A percentile compares a stretch with the other conserved stretches of the same genome.
Conservation (phyloP, 78 protist genomes). For the Dictyostelium capitatum region DNA sequence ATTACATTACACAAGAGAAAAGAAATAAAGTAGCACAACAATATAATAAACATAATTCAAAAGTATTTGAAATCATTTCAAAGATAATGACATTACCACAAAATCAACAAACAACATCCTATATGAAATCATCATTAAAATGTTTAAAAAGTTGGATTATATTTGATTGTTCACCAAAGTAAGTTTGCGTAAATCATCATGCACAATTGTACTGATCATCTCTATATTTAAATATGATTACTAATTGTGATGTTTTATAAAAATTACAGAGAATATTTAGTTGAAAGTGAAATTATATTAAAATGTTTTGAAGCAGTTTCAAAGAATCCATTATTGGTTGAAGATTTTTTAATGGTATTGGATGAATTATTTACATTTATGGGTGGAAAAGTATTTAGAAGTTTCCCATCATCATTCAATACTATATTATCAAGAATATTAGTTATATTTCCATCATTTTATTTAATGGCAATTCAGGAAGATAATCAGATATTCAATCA, state of each 20-base stretch:
- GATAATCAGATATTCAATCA: constrained; percentile 29
- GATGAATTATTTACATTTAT: constrained; percentile 62
- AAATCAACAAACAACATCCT: background rate
- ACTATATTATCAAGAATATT: background rate
- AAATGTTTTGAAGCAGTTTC: constrained; percentile 43
- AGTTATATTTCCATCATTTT: constrained; percentile 9
- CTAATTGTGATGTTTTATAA: too few relatives aligned
- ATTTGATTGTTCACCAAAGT: constrained; percentile 42
- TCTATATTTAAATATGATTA: too few relatives aligned
- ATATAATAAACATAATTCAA: constrained; percentile 11
- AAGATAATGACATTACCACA: constrained; percentile 9
- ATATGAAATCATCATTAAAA: constrained; percentile 31
- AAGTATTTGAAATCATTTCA: background rate
- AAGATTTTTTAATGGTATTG: constrained; percentile 55
- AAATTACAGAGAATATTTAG: constrained; percentile 16
- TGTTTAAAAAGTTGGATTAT: constrained; percentile 69
- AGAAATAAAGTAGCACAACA: constrained; percentile 28
- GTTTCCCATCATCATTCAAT: constrained; percentile 25
- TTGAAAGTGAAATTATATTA: background rate
- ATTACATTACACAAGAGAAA: constrained; percentile 57
- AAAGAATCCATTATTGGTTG: constrained; percentile 49
- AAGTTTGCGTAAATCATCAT: too few relatives aligned
- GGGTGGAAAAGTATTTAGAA: constrained; percentile 66
- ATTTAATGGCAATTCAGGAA: constrained; percentile 24
- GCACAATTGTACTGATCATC: too few relatives aligned